Evolutionary conservation across 2,329 filamentous ascomycete species (phyloP).

Genomic region (Knufia petricola): DNA sequence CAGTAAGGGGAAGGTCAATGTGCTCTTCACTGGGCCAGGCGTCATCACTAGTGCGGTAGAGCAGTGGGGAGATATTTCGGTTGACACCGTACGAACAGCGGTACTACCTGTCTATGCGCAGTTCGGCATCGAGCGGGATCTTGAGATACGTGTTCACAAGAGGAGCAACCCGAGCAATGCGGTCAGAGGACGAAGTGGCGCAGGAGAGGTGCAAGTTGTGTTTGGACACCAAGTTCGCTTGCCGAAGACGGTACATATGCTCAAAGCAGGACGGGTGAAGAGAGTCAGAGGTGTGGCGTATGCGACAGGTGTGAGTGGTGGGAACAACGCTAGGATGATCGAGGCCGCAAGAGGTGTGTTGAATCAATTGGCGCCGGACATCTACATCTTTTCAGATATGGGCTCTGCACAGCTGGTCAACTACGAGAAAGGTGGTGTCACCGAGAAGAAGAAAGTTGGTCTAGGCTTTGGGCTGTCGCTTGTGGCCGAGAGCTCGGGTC

Average conservation of each 20-base stretch:
- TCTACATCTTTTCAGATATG: constrained; percentile 72
- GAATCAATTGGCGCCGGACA: constrained; percentile 76
- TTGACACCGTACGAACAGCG: constrained; percentile 87
- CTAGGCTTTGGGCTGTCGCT: constrained; percentile 86
- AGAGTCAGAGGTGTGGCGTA: constrained; percentile 88
- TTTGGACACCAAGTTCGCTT: constrained; percentile 90
- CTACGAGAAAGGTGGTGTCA: constrained; percentile 55
- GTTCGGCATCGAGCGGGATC: constrained; percentile 77
- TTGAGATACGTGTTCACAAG: constrained; percentile 74
- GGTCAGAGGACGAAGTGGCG: constrained; percentile 65
- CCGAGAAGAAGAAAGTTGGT: constrained; percentile 52
- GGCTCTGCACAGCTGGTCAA: constrained; percentile 52
- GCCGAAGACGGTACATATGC: constrained; percentile 84
- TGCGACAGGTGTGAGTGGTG: constrained; percentile 79
- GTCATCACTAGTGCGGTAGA: constrained; percentile 84
- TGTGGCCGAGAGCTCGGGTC: constrained; percentile 76
- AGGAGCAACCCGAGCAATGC: constrained; percentile 61
- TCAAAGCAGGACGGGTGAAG: constrained; percentile 76
- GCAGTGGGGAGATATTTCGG: constrained; percentile 67
- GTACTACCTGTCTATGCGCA: constrained; percentile 81
- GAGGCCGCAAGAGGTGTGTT: constrained; percentile 77
- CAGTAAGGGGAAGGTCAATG: constrained; percentile 80
- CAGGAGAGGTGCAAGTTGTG: constrained; percentile 83
- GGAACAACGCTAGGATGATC: constrained; percentile 93
- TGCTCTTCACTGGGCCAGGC: constrained; percentile 79